Evolutionary conservation across 139 green algal species (phyloP).

Genomic region (Auxenochlorella pyrenoidosa): DNA sequence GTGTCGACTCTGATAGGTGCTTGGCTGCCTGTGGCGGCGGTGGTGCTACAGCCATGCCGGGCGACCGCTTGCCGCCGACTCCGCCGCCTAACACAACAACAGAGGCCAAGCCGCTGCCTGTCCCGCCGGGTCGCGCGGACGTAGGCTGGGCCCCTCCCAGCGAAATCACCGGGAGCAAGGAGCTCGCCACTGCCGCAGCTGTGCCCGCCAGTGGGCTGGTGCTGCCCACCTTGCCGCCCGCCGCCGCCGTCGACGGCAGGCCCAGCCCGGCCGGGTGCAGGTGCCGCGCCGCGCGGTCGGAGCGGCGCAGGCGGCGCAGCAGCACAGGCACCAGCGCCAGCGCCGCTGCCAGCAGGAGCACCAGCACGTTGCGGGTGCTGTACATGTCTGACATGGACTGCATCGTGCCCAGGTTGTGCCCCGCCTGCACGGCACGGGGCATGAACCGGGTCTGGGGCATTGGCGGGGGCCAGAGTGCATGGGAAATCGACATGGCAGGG

Average conservation of each 20-base stretch:
- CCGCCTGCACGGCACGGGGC: conserved; percentile 15
- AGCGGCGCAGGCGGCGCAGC: conserved; percentile 25
- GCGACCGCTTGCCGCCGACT: background rate
- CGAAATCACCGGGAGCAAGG: conserved; percentile 8
- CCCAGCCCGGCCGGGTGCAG: background rate
- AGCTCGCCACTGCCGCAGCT: background rate
- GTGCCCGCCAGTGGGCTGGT: background rate
- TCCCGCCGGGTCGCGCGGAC: background rate
- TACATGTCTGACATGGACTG: conserved; percentile 44
- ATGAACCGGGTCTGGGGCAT: no score
- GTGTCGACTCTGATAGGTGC: background rate
- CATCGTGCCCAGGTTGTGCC: conserved; percentile 34
- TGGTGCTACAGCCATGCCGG: background rate
- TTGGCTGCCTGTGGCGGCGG: background rate
- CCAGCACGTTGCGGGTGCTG: conserved; percentile 33
- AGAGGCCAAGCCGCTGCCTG: background rate
- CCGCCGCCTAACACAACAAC: background rate
- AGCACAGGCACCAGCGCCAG: conserved; percentile 44
- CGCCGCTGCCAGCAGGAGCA: conserved; percentile 30
- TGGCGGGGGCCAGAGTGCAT: background rate
- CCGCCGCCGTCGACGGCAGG: background rate
- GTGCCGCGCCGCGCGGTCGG: background rate
- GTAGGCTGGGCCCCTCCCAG: background rate
- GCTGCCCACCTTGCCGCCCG: background rate
- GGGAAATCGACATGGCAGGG: no score